Evolutionary conservation across 2,329 filamentous ascomycete genomes (phyloP), one percentile per base, ranked within the genome.

Genomic region (Hypoxylon sp.): DNA sequence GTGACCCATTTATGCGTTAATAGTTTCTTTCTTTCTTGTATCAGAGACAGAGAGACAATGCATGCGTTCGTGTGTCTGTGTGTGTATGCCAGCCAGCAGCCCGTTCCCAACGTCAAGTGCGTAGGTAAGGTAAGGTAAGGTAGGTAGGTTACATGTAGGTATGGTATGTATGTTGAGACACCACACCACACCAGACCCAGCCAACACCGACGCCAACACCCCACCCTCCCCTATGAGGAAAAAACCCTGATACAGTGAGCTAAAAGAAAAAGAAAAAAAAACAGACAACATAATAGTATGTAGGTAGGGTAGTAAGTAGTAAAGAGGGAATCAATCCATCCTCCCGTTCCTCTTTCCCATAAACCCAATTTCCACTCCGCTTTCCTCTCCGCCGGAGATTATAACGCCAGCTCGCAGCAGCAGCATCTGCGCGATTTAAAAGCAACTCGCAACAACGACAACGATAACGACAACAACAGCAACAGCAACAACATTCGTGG

Each of bases 271-370:
- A 24, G 24, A 2, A 24, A 27, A 27, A 27, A 27, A 27, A 27
- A n/a, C n/a, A n/a, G n/a, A n/a, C 5, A 27, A 27, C 24, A 27
- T 27, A 5, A 27, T 27, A 27, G 24, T 27, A 27, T 3, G 24
- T 27, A 27, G 24, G 24, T 27, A 27, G 24, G 24, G 24, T 27
- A 27, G 24, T 27, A 27, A 27, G n/a, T 35, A 35, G 31, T 37
- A 63, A 60, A 63, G 52, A 63, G 54, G 47, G 58, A 67, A 57
- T 57, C 54, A 56, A 61, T 55, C 48, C 42, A 32, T 50, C 55
- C 55, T 48, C 55, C 52, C 32, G 6, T 37, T 37, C 39, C 46
- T 48, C 27, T 60, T 24, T n/a, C 29, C 47, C 35, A 17, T 57
- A 48, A 31, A 31, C 29, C 46, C 51, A 31, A 31, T 42, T 15